Base-by-base conservation (phyloP, 2,329 filamentous ascomycete species). In the Dryadomyces quercivorus region DNA sequence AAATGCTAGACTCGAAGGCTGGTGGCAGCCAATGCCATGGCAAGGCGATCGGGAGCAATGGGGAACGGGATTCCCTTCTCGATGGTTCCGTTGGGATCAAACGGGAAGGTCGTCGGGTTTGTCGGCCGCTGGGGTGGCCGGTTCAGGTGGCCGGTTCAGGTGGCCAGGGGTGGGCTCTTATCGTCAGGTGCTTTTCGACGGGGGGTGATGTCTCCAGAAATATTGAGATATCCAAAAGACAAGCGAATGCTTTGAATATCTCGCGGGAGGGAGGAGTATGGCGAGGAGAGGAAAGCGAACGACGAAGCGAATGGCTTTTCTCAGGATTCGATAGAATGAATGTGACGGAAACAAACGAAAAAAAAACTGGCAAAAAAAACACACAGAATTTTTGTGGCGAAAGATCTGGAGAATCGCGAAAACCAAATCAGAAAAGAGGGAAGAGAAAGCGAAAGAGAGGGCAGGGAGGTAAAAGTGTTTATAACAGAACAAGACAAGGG, bases 191-290 rank as follows among this genome's bases (percentile, higher is more conserved):
- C 26, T 31, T 31, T 8, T 31, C 26, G 8, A 31, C 26, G 26
- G 26, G 26, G 26, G 26, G 26, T 31, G 26, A 31, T 16, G 22
- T 18, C 16, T n/a, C 26, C 22, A 34, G 46, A 9, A 18, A 48
- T 36, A 16, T 31, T 12, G 15, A 42, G 38, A 31, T 20, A 20
- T 36, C 16, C 50, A 31, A 58, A 58, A 58, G 53, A 40, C 58
- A 59, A 59, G 56, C 42, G 51, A 59, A 59, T 59, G 58, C 54
- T 54, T 57, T 52, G 50, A 52, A 34, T 53, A 51, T 53, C 34
- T 36, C 31, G 31, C 22, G 43, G 48, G 38, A 18, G 20, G 26
- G 4, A 16, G n/a, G 15, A 18, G 26, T n/a, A 15, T 18, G 26
- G 44, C 12, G 40, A 31, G 9, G 5, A 8, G 43, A 53, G 36